phyloP scores from a whole-genome alignment of 1,139 yeast genomes.

The Zygoascus sp. region DNA sequence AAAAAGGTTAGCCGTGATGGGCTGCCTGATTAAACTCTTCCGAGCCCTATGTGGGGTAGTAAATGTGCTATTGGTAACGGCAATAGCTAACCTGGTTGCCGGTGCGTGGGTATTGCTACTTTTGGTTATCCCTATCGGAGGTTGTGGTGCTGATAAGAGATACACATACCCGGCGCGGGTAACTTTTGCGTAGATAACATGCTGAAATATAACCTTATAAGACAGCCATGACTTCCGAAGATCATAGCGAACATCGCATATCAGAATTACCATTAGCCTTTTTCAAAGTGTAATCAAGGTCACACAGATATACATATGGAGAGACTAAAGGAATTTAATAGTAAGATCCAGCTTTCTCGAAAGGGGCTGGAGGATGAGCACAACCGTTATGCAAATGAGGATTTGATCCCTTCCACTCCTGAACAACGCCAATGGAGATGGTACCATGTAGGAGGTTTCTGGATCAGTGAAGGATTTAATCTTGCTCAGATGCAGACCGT shows the following conservation, averaged over 20 bases:
- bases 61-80: not conserved
- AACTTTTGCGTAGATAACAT: not conserved
- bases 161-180: not conserved
- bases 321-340: not conserved
- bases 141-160: not conserved
- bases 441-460: constrained; percentile 66
- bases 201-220: not conserved
- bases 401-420: constrained; percentile 65
- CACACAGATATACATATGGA: too few relatives aligned
- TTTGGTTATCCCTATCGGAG: not conserved
- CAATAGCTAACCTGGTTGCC: not conserved
- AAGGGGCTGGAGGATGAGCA: constrained; percentile 10
- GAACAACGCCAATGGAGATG: constrained; percentile 64
- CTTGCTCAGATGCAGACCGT: constrained; percentile 34
- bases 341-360: constrained; percentile 8
- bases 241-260: not conserved
- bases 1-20: not conserved
- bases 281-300: too few relatives aligned
- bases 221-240: not conserved
- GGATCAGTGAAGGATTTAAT: constrained; percentile 78
- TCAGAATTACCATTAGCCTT: too few relatives aligned
- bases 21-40: too few relatives aligned
- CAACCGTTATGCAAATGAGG: constrained; percentile 30
- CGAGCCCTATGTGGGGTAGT: not conserved
- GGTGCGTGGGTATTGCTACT: not conserved